Conservation (phyloP, 2,329 filamentous ascomycete species). For the Diaporthe sp. region DNA sequence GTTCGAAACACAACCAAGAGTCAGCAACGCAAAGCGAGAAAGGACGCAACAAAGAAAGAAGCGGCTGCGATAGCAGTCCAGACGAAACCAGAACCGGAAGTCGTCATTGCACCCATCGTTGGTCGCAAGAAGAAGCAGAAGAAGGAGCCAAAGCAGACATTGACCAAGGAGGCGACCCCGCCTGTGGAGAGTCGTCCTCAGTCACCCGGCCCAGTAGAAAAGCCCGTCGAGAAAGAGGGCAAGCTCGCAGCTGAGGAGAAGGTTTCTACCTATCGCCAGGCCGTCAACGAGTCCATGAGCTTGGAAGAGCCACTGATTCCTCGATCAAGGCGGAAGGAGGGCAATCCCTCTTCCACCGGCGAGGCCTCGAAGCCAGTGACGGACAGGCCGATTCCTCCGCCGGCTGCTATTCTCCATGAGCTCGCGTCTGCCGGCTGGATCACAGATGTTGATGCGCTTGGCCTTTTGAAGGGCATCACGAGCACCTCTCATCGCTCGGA, state of each 20-base stretch:
- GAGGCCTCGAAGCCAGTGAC: constrained; percentile 28
- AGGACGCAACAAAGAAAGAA: constrained; percentile 76
- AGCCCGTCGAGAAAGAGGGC: constrained; percentile 22
- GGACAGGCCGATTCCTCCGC: constrained; percentile 37
- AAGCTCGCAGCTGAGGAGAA: constrained; percentile 37
- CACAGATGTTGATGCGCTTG: constrained; percentile 50
- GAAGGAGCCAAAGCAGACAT: constrained; percentile 71
- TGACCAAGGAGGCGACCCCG: constrained; percentile 42
- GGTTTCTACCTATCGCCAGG: constrained; percentile 41
- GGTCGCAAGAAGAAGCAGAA: constrained; percentile 89
- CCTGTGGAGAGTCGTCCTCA: constrained; percentile 36
- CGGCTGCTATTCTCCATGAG: constrained; percentile 40
- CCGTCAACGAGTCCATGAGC: constrained; percentile 43
- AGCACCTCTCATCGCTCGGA: constrained; percentile 52
- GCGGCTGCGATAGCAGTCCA: constrained; percentile 66
- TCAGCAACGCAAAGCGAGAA: constrained; percentile 82
- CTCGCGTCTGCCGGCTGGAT: constrained; percentile 42
- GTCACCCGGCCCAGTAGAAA: constrained; percentile 33
- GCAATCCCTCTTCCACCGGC: constrained; percentile 17
- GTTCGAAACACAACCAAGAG: constrained; percentile 81
- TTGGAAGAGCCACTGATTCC: constrained; percentile 37
- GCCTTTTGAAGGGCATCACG: constrained; percentile 56
- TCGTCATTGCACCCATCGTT: constrained; percentile 78
- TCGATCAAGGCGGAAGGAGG: constrained; percentile 38
- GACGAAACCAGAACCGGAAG: constrained; percentile 64